phyloP scores from a whole-genome alignment of 768 basidiomycete species.

The Collybia sordida region DNA sequence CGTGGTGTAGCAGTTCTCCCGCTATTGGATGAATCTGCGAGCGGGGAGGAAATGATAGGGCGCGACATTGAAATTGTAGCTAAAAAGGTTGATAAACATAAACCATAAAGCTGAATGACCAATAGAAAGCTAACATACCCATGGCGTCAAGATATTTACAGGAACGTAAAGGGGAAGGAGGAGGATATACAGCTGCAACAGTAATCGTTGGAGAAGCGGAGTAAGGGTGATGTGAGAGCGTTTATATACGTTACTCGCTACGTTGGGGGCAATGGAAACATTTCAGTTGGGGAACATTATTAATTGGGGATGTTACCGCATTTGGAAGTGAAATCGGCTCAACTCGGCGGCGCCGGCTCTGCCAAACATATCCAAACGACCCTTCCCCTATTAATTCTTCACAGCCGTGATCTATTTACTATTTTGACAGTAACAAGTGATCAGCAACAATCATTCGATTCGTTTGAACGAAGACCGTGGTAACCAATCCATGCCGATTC shows the following conservation, averaged over 20 bases:
- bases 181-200: too few species aligned
- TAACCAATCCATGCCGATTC: conserved; percentile 2
- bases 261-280: conserved; percentile 19
- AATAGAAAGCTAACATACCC: conserved; percentile 30
- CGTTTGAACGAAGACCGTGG: background rate
- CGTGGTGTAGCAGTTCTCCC: conserved; percentile 26
- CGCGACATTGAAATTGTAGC: conserved; percentile 48
- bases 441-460: too few species aligned
- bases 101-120: background rate
- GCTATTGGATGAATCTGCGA: conserved; percentile 43
- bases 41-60: conserved; percentile 62
- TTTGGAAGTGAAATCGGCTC: conserved; percentile 12
- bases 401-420: background rate
- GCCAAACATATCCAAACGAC: conserved; percentile 10
- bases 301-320: conserved; percentile 11
- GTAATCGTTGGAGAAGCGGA: background rate
- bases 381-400: background rate
- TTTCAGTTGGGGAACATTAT: conserved; percentile 15
- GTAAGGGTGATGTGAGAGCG: conserved; percentile 11
- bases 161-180: conserved; percentile 7
- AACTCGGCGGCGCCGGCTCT: conserved; percentile 7
- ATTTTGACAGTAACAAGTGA: too few species aligned
- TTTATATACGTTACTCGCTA: conserved; percentile 24
- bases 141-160: conserved; percentile 22
- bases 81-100: conserved; percentile 13